Base-by-base conservation (phyloP, 2,329 filamentous ascomycete species). In the Sporothrix protearum region DNA sequence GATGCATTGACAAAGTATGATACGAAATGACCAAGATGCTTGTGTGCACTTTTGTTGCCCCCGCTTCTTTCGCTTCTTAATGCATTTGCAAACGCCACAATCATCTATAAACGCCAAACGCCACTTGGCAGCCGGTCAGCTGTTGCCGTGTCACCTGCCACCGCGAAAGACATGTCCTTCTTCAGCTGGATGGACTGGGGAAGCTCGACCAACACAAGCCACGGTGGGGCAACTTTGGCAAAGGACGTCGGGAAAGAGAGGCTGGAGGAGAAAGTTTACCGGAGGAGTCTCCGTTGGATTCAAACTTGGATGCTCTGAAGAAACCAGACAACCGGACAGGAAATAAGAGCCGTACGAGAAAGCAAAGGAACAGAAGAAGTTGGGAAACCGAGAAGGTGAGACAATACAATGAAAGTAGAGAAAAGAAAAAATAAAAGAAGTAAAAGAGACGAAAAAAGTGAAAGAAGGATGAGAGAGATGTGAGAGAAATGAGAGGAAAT, bases 131-230 rank as follows among this genome's bases (percentile, higher is more conserved):
- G 3, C 39, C 30, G 55, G 36, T 28, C 59, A 64, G 59, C 59
- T 22, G 59, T 64, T 64, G 36, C 39, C 59, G 39, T 39, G 57
- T 64, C 39, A 45, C 39, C 59, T 64, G 22, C 59, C 55, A 39
- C 16, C 30, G n/a, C 19, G 16, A 39, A 61, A 33, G 30, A 61
- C 30, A 39, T n/a, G 30, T 61, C 55, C 16, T 6, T 36, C 55
- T 61, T 28, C 4, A 14, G 25, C 49, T 12, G 49, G 22, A 10
- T 57, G 33, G 19, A 39, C 55, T 33, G 30, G 30, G 55, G 55
- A 30, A 33, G 6, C 16, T 3, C 28, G 19, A 19, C 55, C 30
- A 36, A 9, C 16, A 22, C 28, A 36, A 59, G 55, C 30, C 55
- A 61, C 55, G 30, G 55, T 61, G 55, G 30, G 39, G 30, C 30